A percentile compares a stretch with the other conserved stretches of the same genome.
Conservation (phyloP, 345 rosid genomes). For the Melaleuca quinquenervia region DNA sequence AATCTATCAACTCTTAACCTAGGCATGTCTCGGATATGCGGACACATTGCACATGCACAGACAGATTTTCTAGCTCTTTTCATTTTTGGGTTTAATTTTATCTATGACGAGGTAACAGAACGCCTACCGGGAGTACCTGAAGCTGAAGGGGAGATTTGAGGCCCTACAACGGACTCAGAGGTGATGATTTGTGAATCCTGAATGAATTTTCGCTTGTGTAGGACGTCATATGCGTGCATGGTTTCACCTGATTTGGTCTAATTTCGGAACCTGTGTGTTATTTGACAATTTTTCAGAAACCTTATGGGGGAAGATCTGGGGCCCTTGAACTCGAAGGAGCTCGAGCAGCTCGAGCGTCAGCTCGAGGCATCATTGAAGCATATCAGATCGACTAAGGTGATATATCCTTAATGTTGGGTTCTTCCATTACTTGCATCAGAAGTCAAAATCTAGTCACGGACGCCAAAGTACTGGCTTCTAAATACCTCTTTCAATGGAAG, state of each 20-base stretch:
- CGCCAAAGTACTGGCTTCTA: not conserved
- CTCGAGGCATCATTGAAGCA: slow-evolving; percentile 76
- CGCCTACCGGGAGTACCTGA: slow-evolving; percentile 86
- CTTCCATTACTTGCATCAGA: not conserved
- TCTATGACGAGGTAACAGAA: slow-evolving; percentile 25
- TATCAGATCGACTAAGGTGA: slow-evolving; percentile 86
- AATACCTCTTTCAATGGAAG: not conserved
- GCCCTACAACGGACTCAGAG: slow-evolving; percentile 80
- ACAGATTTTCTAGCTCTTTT: not conserved
- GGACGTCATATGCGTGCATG: not conserved
- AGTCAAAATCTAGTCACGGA: not conserved
- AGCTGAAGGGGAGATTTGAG: slow-evolving; percentile 69
- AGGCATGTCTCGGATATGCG: not conserved
- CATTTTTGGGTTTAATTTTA: not conserved
- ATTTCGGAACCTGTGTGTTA: not conserved
- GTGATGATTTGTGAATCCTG: slow-evolving; percentile 9
- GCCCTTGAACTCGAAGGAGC: slow-evolving; percentile 77
- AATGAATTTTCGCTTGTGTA: not conserved
- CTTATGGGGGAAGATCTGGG: slow-evolving; percentile 96
- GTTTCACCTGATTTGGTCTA: not conserved
- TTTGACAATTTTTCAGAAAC: slow-evolving; percentile 28
- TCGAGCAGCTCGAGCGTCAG: slow-evolving; percentile 94
- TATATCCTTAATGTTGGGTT: not conserved
- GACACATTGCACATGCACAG: not conserved
- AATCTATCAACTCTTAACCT: not conserved